Percentiles rank a stretch among this genome's conserved stretches.
Conservation (phyloP, 352 stramenopile genomes). For the Globisporangium irregulare region DNA sequence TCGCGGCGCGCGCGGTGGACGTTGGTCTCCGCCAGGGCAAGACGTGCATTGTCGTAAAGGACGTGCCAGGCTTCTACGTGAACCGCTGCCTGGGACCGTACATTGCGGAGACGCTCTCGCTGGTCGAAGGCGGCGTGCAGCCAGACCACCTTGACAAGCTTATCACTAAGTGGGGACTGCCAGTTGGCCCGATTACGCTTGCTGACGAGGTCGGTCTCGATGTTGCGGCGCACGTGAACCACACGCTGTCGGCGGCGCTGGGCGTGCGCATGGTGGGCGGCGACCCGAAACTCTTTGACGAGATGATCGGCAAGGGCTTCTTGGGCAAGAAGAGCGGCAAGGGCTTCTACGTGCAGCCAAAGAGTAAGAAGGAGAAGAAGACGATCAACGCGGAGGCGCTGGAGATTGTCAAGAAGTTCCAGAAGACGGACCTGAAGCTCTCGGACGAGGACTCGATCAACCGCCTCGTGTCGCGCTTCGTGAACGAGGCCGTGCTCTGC, state of each 20-base stretch:
- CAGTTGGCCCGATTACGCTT: conserved; percentile 96
- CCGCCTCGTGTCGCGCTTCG: conserved; percentile 93
- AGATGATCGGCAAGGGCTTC: conserved; percentile 96
- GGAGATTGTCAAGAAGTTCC: conserved; percentile 78
- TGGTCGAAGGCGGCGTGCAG: conserved; percentile 90
- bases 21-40: conserved; percentile 97
- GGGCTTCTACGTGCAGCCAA: conserved; percentile 97
- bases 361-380: conserved; percentile 91
- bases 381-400: conserved; percentile 86
- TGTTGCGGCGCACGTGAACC: conserved; percentile 93
- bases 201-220: conserved; percentile 98
- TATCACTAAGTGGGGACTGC: conserved; percentile 96
- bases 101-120: conserved; percentile 87
- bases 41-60: conserved; percentile 97
- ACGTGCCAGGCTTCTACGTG: conserved; percentile 99
- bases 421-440: conserved; percentile 75
- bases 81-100: conserved; percentile 98
- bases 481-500: conserved; percentile 97
- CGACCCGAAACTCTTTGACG: conserved; percentile 89
- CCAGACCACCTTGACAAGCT: conserved; percentile 94
- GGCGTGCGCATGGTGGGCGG: conserved; percentile 94
- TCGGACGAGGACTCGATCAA: conserved; percentile 89
- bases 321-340: conserved; percentile 96
- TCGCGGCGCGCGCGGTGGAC: conserved; percentile 91
- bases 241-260: conserved; percentile 92